These are phyloP conservation scores for Penicillium crystallinum DNA, from an alignment of 495 filamentous ascomycete genomes.

Conservation along the genomic window DNA sequence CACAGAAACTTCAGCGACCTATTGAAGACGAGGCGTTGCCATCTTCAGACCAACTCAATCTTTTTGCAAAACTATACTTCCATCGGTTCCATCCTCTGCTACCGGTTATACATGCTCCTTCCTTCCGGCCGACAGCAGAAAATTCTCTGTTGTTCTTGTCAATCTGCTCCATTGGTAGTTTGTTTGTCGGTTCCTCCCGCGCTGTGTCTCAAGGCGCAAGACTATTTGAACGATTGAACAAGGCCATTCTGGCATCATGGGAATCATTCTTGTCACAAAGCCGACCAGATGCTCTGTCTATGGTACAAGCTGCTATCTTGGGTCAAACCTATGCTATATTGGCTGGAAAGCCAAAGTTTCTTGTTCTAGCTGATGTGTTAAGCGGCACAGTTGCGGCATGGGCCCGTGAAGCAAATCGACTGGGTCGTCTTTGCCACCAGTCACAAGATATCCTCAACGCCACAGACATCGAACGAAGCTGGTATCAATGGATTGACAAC, in stretches of 20 bases:
- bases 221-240: slow-evolving; percentile 33
- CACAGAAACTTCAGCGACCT: slow-evolving; percentile 20
- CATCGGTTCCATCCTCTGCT: slow-evolving; percentile 25
- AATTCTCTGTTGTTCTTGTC: slow-evolving; percentile 31
- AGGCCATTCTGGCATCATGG: slow-evolving; percentile 34
- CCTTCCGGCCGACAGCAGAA: slow-evolving; percentile 24
- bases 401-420: slow-evolving; percentile 24
- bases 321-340: slow-evolving; percentile 39
- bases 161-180: slow-evolving; percentile 32
- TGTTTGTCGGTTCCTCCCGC: slow-evolving; percentile 25
- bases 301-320: slow-evolving; percentile 35
- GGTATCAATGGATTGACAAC: slow-evolving; percentile 16
- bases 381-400: slow-evolving; percentile 38
- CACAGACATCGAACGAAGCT: slow-evolving; percentile 14
- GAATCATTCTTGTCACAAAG: slow-evolving; percentile 18
- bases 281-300: slow-evolving; percentile 26
- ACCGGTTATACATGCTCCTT: slow-evolving; percentile 27
- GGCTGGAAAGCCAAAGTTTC: slow-evolving; percentile 25
- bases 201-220: slow-evolving; percentile 23
- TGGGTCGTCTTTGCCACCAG: slow-evolving; percentile 3
- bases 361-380: slow-evolving; percentile 29
- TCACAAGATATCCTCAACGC: slow-evolving; percentile 8
- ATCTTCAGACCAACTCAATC: slow-evolving; percentile 22
- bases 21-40: slow-evolving; percentile 24
- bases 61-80: slow-evolving; percentile 29